Evolutionary conservation across 2,329 filamentous ascomycete genomes (phyloP), one percentile per base, ranked within the genome.

Genomic region (Ascochyta pisi): DNA sequence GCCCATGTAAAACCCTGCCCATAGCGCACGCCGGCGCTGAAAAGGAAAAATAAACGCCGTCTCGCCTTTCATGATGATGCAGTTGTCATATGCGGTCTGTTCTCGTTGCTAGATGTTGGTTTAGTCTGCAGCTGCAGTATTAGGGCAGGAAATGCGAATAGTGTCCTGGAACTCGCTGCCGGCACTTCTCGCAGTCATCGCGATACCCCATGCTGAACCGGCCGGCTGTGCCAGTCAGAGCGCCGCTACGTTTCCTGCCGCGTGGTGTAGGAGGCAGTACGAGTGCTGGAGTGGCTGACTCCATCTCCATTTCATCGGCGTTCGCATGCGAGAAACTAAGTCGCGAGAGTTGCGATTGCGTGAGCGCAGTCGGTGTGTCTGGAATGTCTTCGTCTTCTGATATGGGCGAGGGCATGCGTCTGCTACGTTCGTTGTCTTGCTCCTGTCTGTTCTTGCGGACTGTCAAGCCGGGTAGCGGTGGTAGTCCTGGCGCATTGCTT

Each of bases 121-220:
- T n/a, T 19, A 19, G 19, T 19, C 19, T 19, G 19, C 22, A 27
- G 34, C 10, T 23, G 19, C 38, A 1, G 16, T n/a, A 7, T 27
- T 37, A 53, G 6, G 72, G 63, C 16, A 79, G 57, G 55, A 81
- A 81, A 61, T 82, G 80, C 52, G 79, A 79, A 70, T 81, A 81
- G 54, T 82, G 80, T 0, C 80, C 80, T 1, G 79, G 80, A n/a
- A 82, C 77, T 50, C 75, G 67, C 57, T 73, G 68, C 50, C 73
- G 70, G 61, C 80, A 82, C 65, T 81, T 82, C 42, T 81, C 78
- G 61, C 80, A 82, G 58, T 82, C 80, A 10, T 79, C 75, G 26
- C 79, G 69, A 59, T 77, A 82, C 13, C 80, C 80, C 76, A 82
- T 81, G 57, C 76, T 77, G 53, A 81, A 77, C 35, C 77, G 69